phyloP scores from a whole-genome alignment of 1,284 basidiomycete genomes.

The Mycena citricolor region DNA sequence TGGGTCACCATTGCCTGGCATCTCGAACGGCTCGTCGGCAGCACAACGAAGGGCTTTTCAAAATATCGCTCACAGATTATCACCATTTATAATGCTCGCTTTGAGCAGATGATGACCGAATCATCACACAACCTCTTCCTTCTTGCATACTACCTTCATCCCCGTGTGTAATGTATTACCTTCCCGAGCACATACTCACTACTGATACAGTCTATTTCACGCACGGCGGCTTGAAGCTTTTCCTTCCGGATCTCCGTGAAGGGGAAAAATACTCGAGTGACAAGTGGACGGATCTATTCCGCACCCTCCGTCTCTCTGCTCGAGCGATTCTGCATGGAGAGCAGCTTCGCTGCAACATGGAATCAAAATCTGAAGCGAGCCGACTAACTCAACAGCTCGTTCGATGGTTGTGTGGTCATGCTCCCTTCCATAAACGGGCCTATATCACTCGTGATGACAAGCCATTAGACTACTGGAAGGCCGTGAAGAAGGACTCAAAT shows the following conservation, averaged over 20 bases:
- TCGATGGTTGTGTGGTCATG: conserved; percentile 24
- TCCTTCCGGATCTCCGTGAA: conserved; percentile 22
- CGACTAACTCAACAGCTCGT: conserved; percentile 20
- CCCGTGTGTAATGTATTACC: conserved; percentile 14
- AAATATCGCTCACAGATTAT: conserved; percentile 12
- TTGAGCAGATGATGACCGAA: conserved; percentile 31
- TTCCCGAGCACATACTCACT: background rate
- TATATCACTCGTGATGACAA: conserved; percentile 17
- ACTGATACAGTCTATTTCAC: conserved; percentile 20
- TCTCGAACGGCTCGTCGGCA: conserved; percentile 23
- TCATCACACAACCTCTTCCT: conserved; percentile 29
- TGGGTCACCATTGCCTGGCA: conserved; percentile 30
- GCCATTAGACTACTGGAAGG: conserved; percentile 25
- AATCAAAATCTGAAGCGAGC: conserved; percentile 6
- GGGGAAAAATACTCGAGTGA: conserved; percentile 7
- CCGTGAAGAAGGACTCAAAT: conserved; percentile 24
- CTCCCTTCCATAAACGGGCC: conserved; percentile 21
- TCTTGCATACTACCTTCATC: conserved; percentile 30
- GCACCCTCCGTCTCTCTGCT: conserved; percentile 11
- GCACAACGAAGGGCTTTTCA: conserved; percentile 5
- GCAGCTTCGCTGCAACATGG: background rate
- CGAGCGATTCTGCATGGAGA: conserved; percentile 20
- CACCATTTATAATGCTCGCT: conserved; percentile 25
- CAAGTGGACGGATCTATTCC: conserved; percentile 22
- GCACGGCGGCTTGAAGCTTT: conserved; percentile 24